Conservation (phyloP, 352 stramenopile species). For the Phytophthora lateralis region DNA sequence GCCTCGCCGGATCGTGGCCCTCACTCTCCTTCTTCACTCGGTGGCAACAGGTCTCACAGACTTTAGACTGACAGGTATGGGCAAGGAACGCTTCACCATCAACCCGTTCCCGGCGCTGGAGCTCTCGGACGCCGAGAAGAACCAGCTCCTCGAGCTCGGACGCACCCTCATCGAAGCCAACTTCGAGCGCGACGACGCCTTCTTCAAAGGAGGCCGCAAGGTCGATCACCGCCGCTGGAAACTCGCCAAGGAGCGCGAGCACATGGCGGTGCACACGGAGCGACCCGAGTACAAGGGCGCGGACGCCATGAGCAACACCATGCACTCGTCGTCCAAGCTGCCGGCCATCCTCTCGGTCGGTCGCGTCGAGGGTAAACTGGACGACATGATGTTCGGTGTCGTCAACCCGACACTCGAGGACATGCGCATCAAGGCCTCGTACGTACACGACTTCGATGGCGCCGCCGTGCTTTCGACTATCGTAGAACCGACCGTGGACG, state of each 20-base stretch:
- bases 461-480: conserved; percentile 43
- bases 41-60: conserved; percentile 3
- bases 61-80: conserved; percentile 21
- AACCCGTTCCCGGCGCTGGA: conserved; percentile 44
- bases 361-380: conserved; percentile 33
- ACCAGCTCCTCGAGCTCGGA: conserved; percentile 43
- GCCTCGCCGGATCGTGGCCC: conserved; percentile 9
- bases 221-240: conserved; percentile 41
- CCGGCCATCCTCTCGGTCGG: conserved; percentile 41
- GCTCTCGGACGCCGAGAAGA: conserved; percentile 40
- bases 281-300: conserved; percentile 36
- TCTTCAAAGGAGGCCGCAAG: conserved; percentile 37
- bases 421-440: conserved; percentile 48
- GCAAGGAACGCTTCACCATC: conserved; percentile 41
- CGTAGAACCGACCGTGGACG: conserved; percentile 32
- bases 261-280: conserved; percentile 42
- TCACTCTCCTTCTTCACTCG: conserved; percentile 35
- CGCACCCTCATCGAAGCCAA: conserved; percentile 43
- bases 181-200: conserved; percentile 37
- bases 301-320: conserved; percentile 29
- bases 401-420: conserved; percentile 41
- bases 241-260: conserved; percentile 41
- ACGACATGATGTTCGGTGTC: conserved; percentile 52
- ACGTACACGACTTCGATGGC: conserved; percentile 40
- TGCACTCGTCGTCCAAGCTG: conserved; percentile 33